Base-by-base conservation (phyloP, 78 protist genomes). In the Polysphondylium violaceum region DNA sequence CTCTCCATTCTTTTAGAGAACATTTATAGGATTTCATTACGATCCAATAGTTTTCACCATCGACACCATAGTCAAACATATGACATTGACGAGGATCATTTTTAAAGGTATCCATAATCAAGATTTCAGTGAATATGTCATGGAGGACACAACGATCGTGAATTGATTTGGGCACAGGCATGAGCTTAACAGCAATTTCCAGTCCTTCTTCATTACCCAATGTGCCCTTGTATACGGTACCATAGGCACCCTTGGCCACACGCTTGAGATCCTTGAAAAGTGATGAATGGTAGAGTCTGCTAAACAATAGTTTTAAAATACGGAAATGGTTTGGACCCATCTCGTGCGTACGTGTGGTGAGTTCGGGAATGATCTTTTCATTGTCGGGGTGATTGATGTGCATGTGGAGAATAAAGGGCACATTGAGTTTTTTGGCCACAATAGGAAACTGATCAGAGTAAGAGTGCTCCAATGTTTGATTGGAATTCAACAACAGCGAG, bases 41-140 rank as follows among this genome's bases (percentile, higher is more conserved):
- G 9, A 96, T 56, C 87, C 76, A 95, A 71, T 71, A 83, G 41
- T 90, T n/a, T 51, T 85, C 94, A 31, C 74, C 83, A 47, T 88
- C 96, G 2, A 95, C 88, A 27, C 98, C 98, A 67, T 87, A 96
- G 67, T 95, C 97, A 86, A 73, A 76, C 96, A 93, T 71, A 33
- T 83, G 87, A 51, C 93, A 74, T 9, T 87, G 91, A 27, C 96
- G 69, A 23, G 59, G 91, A 67, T 96, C 96, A 35, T 36, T 53
- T 29, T 71, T 89, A 55, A 74, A 96, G 0, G 74, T 94, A 36
- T 96, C 95, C 94, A 96, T 74, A 60, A 87, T 87, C 8, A 73
- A n/a, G 58, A 94, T 74, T 31, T 96, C 97, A 40, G 86, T 94
- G 38, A 93, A 96, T 8, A 95, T 88, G 44, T 94, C 96, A 23